Base-by-base conservation (phyloP, 2,329 filamentous ascomycete genomes). In the Penicillium janthinellum region DNA sequence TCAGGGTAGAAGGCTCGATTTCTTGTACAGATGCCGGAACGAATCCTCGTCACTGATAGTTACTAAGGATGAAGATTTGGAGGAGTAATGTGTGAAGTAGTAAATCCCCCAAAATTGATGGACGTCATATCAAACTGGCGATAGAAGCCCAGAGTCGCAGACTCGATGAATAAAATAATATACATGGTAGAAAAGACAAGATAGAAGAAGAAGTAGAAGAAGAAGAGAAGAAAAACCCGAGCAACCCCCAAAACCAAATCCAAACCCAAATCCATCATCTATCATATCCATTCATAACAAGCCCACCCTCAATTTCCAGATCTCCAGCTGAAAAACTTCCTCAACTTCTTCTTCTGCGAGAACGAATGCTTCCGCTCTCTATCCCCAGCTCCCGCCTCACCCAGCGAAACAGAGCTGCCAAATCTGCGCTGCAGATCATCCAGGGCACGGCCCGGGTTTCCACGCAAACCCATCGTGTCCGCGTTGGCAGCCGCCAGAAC, bases 401-500 rank as follows among this genome's bases (percentile, higher is more conserved):
- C 45, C 3, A 64, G 50, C n/a, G 60, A 60, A 14, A 59, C 38
- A 5, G 63, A 64, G 17, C 55, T 63, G 11, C 63, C 52, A 44
- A 57, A 64, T 55, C 58, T 63, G 55, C 66, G 64, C 61, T 66
- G 66, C 62, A 68, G 58, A 54, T 67, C 66, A 56, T 68, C 64
- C 31, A 64, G 61, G 49, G 58, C 64, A 20, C 62, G 63, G 44
- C 59, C 58, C 54, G 65, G 51, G 35, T 57, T 49, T 4, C 64
- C 64, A 41, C 67, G 60, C 22, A 69, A 58, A 5, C 67, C 67
- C 67, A 69, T 69, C 17, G 41, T 67, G 54, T 69, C 64, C 11
- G 67, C 67, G 17, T 68, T 69, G 45, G 67, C 67, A 34, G 67
- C 67, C 37, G 67, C 67, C 28, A 69, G 60, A 8, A 69, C 67